A percentile compares a stretch with the other conserved stretches of the same genome.
Conservation (phyloP, 192 early-diverging fungal genomes). For the Entomortierella lignicola region DNA sequence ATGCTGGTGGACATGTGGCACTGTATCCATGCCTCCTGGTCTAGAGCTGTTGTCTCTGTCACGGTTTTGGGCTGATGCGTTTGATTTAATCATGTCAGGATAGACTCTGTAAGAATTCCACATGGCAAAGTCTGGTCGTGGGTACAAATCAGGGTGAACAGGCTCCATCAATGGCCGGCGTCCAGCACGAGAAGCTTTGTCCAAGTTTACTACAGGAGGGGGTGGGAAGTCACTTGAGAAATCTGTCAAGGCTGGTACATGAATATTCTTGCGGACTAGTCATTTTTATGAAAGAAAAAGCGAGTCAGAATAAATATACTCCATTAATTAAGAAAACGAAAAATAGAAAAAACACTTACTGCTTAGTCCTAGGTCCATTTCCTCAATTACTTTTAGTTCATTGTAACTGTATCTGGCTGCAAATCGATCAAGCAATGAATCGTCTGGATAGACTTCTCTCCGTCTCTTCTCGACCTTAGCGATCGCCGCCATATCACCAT, state of each 20-base stretch:
- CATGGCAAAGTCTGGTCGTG: constrained; percentile 77
- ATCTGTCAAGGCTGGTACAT: constrained; percentile 40
- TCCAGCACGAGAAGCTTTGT: constrained; percentile 40
- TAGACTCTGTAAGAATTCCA: constrained; percentile 70
- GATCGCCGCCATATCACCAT: constrained; percentile 84
- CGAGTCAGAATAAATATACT: background rate
- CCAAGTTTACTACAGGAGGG: constrained; percentile 39
- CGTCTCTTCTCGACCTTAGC: constrained; percentile 82
- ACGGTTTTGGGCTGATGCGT: background rate
- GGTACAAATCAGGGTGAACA: constrained; percentile 75
- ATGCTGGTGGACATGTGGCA: constrained; percentile 29
- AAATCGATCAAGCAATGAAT: constrained; percentile 69
- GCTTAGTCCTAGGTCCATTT: constrained; percentile 79
- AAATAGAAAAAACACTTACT: constrained; percentile 42
- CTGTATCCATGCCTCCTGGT: constrained; percentile 49
- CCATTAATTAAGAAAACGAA: background rate
- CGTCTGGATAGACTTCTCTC: constrained; percentile 77
- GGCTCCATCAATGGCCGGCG: constrained; percentile 63
- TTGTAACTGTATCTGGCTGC: constrained; percentile 82
- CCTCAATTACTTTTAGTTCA: constrained; percentile 77
- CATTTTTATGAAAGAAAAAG: background rate
- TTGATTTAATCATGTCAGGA: constrained; percentile 45
- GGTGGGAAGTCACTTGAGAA: constrained; percentile 54
- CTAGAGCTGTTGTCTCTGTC: constrained; percentile 1
- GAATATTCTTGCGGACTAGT: constrained; percentile 47